phyloP scores from a whole-genome alignment of 2,329 filamentous ascomycete genomes.

The Scedosporium apiospermum region DNA sequence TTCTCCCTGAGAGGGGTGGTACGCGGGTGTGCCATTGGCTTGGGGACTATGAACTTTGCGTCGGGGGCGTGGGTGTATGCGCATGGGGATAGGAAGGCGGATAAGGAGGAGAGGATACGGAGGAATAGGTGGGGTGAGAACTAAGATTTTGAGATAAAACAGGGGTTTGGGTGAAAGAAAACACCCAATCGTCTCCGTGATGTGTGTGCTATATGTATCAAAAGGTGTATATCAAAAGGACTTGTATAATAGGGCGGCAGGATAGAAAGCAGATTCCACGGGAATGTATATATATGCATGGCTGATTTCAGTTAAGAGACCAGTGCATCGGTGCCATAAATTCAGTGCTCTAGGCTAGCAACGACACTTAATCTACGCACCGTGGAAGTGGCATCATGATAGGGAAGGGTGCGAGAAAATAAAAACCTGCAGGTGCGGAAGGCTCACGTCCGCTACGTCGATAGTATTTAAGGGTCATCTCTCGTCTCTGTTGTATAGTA shows the following conservation, averaged over 20 bases:
- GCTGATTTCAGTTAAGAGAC: no score
- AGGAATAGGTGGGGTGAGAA: slow-evolving; percentile 39
- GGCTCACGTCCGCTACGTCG: no score
- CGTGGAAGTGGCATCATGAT: no score
- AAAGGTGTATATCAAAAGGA: neutral
- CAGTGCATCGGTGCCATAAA: no score
- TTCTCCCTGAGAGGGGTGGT: slow-evolving; percentile 40
- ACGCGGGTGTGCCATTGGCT: slow-evolving; percentile 38
- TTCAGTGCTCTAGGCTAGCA: no score
- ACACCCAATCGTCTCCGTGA: neutral
- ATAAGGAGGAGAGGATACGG: slow-evolving; percentile 36
- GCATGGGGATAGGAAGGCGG: slow-evolving; percentile 38
- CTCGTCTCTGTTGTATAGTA: neutral
- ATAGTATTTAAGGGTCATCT: neutral
- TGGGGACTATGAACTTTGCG: slow-evolving; percentile 37
- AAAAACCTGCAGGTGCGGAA: no score
- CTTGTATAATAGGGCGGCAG: neutral
- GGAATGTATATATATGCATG: no score
- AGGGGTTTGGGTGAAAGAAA: neutral
- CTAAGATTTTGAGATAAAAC: slow-evolving; percentile 10
- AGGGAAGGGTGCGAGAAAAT: no score
- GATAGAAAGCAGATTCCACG: neutral
- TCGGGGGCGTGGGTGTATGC: slow-evolving; percentile 44
- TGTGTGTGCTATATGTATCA: neutral
- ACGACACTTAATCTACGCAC: neutral